A percentile compares a stretch with the other conserved stretches of the same genome.
Evolutionary conservation across 768 basidiomycete species (phyloP).

Genomic region (Trametes punicea): DNA sequence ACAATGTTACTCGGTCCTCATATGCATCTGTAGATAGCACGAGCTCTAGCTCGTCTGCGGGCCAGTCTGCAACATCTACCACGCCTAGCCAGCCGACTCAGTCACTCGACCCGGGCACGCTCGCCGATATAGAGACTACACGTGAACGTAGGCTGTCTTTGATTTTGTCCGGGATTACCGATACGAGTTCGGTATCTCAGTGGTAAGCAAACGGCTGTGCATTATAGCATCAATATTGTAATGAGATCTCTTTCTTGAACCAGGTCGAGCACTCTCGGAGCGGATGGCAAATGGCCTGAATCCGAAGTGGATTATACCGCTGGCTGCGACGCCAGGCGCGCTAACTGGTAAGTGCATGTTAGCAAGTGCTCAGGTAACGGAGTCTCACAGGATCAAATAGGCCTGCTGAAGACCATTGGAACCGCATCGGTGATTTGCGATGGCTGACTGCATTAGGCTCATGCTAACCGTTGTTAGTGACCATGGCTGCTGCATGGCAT

Average conservation of each 20-base stretch:
- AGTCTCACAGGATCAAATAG: slow-evolving; percentile 1
- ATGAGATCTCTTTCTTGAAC: background rate
- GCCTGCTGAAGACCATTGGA: slow-evolving; percentile 31
- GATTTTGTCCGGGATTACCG: slow-evolving; percentile 34
- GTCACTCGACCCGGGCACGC: slow-evolving; percentile 20
- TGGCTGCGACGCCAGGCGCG: slow-evolving; percentile 58
- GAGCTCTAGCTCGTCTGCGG: background rate
- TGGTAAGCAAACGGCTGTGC: background rate
- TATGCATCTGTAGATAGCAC: background rate
- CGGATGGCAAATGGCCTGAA: slow-evolving; percentile 50
- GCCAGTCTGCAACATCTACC: background rate
- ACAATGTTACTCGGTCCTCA: background rate
- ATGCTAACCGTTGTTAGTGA: slow-evolving; percentile 32
- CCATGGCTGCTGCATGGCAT: slow-evolving; percentile 56
- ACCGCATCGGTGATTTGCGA: slow-evolving; percentile 41
- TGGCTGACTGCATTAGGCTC: too few species aligned
- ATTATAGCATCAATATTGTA: background rate
- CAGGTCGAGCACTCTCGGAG: slow-evolving; percentile 49
- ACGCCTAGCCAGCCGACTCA: slow-evolving; percentile 1
- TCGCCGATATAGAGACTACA: slow-evolving; percentile 34
- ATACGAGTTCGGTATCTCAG: background rate
- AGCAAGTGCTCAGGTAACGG: background rate
- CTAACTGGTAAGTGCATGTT: slow-evolving; percentile 50
- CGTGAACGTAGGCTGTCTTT: slow-evolving; percentile 39
- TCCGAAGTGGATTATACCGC: slow-evolving; percentile 55